Percentiles rank a stretch among this genome's conserved stretches.
Evolutionary conservation across 176 grass and related monocot genomes (phyloP).

Genomic region (Puya raimondii): DNA sequence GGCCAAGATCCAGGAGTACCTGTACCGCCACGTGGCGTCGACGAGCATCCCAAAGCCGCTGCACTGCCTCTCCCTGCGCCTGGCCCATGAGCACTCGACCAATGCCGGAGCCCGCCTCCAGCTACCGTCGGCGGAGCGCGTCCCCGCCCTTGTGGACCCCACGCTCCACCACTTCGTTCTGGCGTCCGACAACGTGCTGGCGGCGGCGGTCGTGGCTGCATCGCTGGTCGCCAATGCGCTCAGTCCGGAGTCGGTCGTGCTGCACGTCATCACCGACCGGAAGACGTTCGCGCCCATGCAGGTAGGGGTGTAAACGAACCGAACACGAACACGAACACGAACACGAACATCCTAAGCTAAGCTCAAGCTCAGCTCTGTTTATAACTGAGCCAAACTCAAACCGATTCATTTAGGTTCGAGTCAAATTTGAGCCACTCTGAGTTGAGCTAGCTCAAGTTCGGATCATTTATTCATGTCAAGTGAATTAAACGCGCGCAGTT

Average conservation of each 20-base stretch:
- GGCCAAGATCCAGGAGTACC: slow-evolving; percentile 38
- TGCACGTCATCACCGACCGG: slow-evolving; percentile 87
- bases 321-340: no score
- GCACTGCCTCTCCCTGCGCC: slow-evolving; percentile 61
- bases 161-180: slow-evolving; percentile 53
- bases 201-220: slow-evolving; percentile 33
- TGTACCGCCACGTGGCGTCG: slow-evolving; percentile 65
- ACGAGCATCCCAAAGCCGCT: slow-evolving; percentile 64
- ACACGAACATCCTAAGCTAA: no score
- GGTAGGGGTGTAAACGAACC: no score
- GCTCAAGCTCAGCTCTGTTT: no score
- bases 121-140: slow-evolving; percentile 59
- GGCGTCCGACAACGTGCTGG: slow-evolving; percentile 74
- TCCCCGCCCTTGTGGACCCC: slow-evolving; percentile 38
- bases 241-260: slow-evolving; percentile 46
- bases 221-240: slow-evolving; percentile 25
- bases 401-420: no score
- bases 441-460: no score
- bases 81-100: slow-evolving; percentile 67
- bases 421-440: no score
- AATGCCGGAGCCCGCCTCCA: slow-evolving; percentile 65
- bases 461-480: no score
- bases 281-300: slow-evolving; percentile 80
- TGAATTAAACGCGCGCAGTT: no score
- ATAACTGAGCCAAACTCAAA: no score